Conservation (phyloP, 1,139 yeast genomes). For the Geotrichum klebahnii region DNA sequence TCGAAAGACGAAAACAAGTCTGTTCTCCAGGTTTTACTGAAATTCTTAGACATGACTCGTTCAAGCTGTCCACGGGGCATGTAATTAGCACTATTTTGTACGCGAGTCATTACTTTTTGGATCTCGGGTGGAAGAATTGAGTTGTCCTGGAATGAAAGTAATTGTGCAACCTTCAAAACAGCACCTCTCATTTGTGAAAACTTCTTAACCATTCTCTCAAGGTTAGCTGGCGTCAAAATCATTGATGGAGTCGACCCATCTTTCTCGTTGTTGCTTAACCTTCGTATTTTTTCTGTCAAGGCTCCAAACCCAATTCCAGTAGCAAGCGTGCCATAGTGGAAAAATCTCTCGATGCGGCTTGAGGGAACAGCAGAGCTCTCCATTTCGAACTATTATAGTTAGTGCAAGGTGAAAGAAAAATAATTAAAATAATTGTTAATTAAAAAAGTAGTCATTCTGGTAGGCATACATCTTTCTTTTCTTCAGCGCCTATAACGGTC, state of each 20-base stretch:
- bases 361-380: slow-evolving; percentile 74
- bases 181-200: slow-evolving; percentile 97
- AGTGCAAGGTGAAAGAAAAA: background rate
- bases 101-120: slow-evolving; percentile 72
- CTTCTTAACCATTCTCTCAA: slow-evolving; percentile 82
- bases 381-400: slow-evolving; percentile 44
- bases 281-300: slow-evolving; percentile 69
- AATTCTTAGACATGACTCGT: slow-evolving; percentile 63
- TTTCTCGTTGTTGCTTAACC: slow-evolving; percentile 38
- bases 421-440: too few species aligned
- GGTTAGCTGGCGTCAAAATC: slow-evolving; percentile 72
- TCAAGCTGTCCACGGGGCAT: slow-evolving; percentile 93
- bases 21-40: slow-evolving; percentile 76
- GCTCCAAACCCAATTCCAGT: slow-evolving; percentile 89
- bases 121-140: slow-evolving; percentile 79
- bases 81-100: slow-evolving; percentile 91
- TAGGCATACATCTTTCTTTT: slow-evolving; percentile 12
- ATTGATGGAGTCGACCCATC: slow-evolving; percentile 52
- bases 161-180: slow-evolving; percentile 91
- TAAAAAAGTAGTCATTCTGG: too few species aligned
- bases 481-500: slow-evolving; percentile 1
- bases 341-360: slow-evolving; percentile 75
- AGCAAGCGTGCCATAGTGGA: slow-evolving; percentile 90
- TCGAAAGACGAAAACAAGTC: slow-evolving; percentile 67
- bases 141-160: slow-evolving; percentile 87